phyloP scores from a whole-genome alignment of 805 yeast species.

The Saccharomyces mikatae region DNA sequence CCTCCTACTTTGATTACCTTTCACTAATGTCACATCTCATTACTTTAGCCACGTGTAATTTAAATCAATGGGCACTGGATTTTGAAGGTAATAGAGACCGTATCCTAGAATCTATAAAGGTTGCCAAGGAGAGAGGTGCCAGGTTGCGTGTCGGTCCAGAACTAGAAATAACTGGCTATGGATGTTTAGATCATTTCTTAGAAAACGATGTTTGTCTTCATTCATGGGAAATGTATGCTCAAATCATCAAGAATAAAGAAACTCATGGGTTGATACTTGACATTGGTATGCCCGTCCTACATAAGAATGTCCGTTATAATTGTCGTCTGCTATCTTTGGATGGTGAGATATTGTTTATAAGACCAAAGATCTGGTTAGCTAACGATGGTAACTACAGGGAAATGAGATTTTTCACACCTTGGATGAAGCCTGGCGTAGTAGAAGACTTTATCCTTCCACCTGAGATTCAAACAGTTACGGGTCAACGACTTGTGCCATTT shows the following conservation, averaged over 20 bases:
- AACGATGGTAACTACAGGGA: conserved; percentile 98
- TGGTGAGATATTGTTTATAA: conserved; percentile 70
- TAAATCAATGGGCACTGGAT: conserved; percentile 98
- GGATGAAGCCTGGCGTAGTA: conserved; percentile 71
- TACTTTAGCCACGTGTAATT: conserved; percentile 86
- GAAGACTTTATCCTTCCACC: conserved; percentile 72
- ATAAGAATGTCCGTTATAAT: conserved; percentile 81
- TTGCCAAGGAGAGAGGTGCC: conserved; percentile 73
- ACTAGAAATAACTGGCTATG: conserved; percentile 88
- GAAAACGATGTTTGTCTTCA: conserved; percentile 85
- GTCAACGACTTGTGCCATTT: conserved; percentile 61
- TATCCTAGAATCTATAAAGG: conserved; percentile 67
- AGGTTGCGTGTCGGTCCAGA: conserved; percentile 93
- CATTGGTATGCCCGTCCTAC: conserved; percentile 90
- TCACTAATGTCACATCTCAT: conserved; percentile 73
- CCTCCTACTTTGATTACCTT: neutral
- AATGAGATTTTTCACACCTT: conserved; percentile 94
- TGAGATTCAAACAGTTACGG: conserved; percentile 53
- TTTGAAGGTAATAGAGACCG: conserved; percentile 95
- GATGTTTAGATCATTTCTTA: conserved; percentile 86
- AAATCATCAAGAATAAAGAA: conserved; percentile 58
- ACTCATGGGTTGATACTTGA: conserved; percentile 76
- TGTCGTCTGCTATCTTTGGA: conserved; percentile 80
- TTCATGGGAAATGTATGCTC: conserved; percentile 89
- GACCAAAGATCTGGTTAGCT: conserved; percentile 90